Evolutionary conservation across 2,329 filamentous ascomycete species (phyloP).

Genomic region (Xylaria sp.): DNA sequence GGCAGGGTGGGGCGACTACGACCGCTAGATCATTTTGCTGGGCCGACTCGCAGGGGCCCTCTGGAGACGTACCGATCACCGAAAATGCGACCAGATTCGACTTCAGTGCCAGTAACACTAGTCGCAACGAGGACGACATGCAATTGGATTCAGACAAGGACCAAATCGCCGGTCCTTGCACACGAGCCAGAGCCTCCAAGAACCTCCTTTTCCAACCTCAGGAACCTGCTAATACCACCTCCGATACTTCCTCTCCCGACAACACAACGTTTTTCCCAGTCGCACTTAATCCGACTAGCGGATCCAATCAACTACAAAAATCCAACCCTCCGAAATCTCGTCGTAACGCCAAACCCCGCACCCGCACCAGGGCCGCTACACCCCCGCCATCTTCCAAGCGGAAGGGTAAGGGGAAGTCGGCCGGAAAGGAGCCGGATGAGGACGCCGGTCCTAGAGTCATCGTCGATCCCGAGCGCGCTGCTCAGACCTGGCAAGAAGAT

Average conservation of each 20-base stretch:
- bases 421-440: constrained; percentile 32
- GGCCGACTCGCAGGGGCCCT: constrained; percentile 12
- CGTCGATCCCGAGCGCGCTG: constrained; percentile 51
- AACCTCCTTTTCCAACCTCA: constrained; percentile 22
- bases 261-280: constrained; percentile 15
- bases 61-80: too few relatives aligned
- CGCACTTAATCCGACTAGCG: constrained; percentile 11
- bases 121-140: constrained; percentile 21
- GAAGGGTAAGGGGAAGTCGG: constrained; percentile 23
- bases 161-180: constrained; percentile 31
- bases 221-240: not conserved
- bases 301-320: constrained; percentile 28
- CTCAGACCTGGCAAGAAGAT: constrained; percentile 62
- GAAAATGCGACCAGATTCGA: constrained; percentile 24
- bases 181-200: constrained; percentile 35
- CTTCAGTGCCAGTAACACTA: constrained; percentile 25
- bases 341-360: constrained; percentile 36
- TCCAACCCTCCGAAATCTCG: constrained; percentile 38
- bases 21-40: constrained; percentile 17
- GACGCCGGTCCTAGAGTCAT: constrained; percentile 28
- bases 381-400: constrained; percentile 26
- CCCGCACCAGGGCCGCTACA: constrained; percentile 27
- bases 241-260: constrained; percentile 11
- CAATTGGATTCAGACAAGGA: constrained; percentile 29
- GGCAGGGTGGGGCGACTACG: constrained; percentile 41